A percentile compares a stretch with the other conserved stretches of the same genome.
phyloP scores from a whole-genome alignment of 768 basidiomycete genomes.

The Leccinum arenicola region DNA sequence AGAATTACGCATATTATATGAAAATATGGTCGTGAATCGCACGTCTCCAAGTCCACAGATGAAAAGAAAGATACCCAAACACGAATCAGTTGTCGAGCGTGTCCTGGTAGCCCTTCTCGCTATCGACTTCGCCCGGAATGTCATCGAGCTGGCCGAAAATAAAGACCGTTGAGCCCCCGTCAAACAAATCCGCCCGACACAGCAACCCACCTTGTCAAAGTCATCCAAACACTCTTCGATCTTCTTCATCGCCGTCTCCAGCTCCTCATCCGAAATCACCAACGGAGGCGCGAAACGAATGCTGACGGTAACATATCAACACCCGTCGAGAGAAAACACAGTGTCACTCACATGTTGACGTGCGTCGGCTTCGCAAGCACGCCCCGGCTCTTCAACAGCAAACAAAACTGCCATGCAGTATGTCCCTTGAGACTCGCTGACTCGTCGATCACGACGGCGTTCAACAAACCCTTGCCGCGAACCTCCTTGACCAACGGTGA shows the following conservation, averaged over 20 bases:
- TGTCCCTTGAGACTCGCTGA: slow-evolving; percentile 68
- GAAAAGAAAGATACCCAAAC: not conserved
- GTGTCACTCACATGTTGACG: slow-evolving; percentile 74
- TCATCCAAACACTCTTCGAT: slow-evolving; percentile 78
- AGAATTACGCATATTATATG: not conserved
- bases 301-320: slow-evolving; percentile 37
- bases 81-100: slow-evolving; percentile 22
- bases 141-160: slow-evolving; percentile 40
- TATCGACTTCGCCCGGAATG: slow-evolving; percentile 64
- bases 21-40: not conserved
- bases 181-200: not conserved
- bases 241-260: slow-evolving; percentile 68
- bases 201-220: slow-evolving; percentile 64
- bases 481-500: slow-evolving; percentile 75
- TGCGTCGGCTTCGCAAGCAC: slow-evolving; percentile 97
- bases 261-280: slow-evolving; percentile 87
- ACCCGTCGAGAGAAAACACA: not conserved
- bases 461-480: slow-evolving; percentile 84
- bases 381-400: slow-evolving; percentile 87
- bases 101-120: slow-evolving; percentile 57
- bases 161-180: not conserved
- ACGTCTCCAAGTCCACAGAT: not conserved
- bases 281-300: slow-evolving; percentile 96
- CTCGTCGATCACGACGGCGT: slow-evolving; percentile 94
- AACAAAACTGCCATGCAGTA: slow-evolving; percentile 94